Conservation (phyloP, 345 rosid genomes). For the Lepidium didymum region DNA sequence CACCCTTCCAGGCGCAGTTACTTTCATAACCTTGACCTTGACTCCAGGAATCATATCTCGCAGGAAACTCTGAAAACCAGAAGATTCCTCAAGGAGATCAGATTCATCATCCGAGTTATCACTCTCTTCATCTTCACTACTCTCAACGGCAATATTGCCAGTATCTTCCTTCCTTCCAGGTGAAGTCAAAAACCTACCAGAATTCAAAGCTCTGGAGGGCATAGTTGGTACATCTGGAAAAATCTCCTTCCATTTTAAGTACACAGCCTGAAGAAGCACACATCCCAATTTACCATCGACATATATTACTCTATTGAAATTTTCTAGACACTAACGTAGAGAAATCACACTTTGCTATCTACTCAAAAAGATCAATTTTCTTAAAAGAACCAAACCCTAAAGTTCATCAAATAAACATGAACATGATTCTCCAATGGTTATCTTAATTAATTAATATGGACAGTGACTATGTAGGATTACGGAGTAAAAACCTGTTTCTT, state of each 20-base stretch:
- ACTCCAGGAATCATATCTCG: conserved; percentile 86
- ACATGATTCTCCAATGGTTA: not conserved
- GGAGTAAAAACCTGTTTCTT: conserved; percentile 58
- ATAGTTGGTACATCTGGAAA: conserved; percentile 39
- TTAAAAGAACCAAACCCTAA: not conserved
- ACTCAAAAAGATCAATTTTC: not conserved
- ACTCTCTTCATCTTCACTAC: conserved; percentile 56
- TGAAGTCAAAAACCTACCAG: conserved; percentile 36
- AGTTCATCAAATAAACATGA: not conserved
- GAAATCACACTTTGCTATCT: conserved; percentile 4
- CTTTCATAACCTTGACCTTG: conserved; percentile 82
- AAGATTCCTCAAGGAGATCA: conserved; percentile 61
- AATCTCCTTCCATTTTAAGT: conserved; percentile 54
- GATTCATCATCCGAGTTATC: conserved; percentile 57
- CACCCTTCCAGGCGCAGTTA: conserved; percentile 60
- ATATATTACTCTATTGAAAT: not conserved
- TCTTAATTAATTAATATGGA: not conserved
- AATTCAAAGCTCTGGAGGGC: conserved; percentile 36
- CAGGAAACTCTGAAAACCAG: conserved; percentile 67
- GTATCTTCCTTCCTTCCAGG: conserved; percentile 49
- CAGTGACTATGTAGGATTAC: not conserved
- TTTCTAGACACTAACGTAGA: not conserved
- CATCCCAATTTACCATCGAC: not conserved
- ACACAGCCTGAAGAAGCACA: conserved; percentile 59
- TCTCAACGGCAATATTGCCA: conserved; percentile 42